These are phyloP conservation scores for Cryomyces minteri DNA, from an alignment of 495 filamentous ascomycete species.

Conservation along the genomic window DNA sequence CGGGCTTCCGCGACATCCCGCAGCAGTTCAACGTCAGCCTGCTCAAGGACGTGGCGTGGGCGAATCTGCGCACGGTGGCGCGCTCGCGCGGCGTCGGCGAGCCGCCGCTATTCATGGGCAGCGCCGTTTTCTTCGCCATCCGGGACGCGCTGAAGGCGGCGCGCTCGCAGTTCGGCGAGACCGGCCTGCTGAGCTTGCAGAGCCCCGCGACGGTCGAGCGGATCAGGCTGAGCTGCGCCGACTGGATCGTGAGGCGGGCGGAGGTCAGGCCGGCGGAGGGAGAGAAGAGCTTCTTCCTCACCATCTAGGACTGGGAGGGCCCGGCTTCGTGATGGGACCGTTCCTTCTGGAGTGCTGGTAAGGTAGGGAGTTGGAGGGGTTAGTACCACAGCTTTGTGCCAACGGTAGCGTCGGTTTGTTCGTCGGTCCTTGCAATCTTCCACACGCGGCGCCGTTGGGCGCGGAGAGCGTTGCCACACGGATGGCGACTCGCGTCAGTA, in stretches of 20 bases:
- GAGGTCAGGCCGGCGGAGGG: conserved; percentile 58
- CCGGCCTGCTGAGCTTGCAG: conserved; percentile 38
- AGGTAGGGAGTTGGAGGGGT: too few species aligned
- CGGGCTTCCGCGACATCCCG: conserved; percentile 89
- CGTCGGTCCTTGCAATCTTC: too few species aligned
- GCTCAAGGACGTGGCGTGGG: conserved; percentile 86
- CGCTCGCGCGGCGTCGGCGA: conserved; percentile 66
- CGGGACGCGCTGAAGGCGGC: conserved; percentile 69
- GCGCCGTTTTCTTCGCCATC: conserved; percentile 82
- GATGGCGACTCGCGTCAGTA: too few species aligned
- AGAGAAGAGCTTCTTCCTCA: conserved; percentile 84
- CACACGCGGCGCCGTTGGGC: too few species aligned
- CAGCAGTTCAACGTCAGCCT: conserved; percentile 84
- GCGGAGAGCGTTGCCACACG: too few species aligned
- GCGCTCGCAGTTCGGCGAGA: conserved; percentile 46
- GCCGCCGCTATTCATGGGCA: conserved; percentile 90
- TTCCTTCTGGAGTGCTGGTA: too few species aligned
- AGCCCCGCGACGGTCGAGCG: conserved; percentile 76
- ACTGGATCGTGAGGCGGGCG: conserved; percentile 68
- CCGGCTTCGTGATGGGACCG: too few species aligned
- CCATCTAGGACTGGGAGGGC: conserved; percentile 23
- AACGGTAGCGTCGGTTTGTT: too few species aligned
- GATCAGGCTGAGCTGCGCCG: conserved; percentile 64
- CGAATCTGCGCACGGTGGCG: conserved; percentile 87
- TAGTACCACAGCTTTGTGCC: too few species aligned